A percentile compares a stretch with the other conserved stretches of the same genome.
Evolutionary conservation across 1,139 yeast species (phyloP).

Genomic region (Magnusiomyces suaveolens): DNA sequence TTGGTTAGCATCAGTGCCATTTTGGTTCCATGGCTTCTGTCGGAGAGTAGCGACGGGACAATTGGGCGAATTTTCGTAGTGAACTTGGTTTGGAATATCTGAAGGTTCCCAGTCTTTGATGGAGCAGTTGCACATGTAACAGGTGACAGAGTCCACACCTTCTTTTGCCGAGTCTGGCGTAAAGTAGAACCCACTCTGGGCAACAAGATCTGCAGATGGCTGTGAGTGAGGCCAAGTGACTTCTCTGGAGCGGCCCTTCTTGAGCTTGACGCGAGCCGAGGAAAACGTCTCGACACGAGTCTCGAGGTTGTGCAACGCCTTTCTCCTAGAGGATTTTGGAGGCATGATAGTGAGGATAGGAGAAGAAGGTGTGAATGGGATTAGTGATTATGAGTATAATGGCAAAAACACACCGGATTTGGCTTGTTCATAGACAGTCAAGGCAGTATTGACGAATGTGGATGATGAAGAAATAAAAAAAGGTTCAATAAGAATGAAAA

Average conservation of each 20-base stretch:
- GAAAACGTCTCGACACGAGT: slow-evolving; percentile 24
- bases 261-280: slow-evolving; percentile 19
- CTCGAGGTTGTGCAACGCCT: slow-evolving; percentile 16
- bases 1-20: background rate
- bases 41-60: slow-evolving; percentile 38
- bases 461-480: too few relatives aligned
- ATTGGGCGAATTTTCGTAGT: slow-evolving; percentile 38
- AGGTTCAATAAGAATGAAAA: too few relatives aligned
- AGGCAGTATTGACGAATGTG: too few relatives aligned
- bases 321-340: background rate
- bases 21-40: slow-evolving; percentile 22
- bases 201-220: slow-evolving; percentile 35
- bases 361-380: too few relatives aligned
- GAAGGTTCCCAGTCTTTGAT: slow-evolving; percentile 33
- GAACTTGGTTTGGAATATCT: slow-evolving; percentile 37
- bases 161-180: slow-evolving; percentile 38
- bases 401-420: too few relatives aligned
- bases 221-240: slow-evolving; percentile 27
- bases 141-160: slow-evolving; percentile 44
- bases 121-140: slow-evolving; percentile 47
- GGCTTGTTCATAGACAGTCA: too few relatives aligned
- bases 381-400: too few relatives aligned
- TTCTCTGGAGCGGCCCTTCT: slow-evolving; percentile 21
- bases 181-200: slow-evolving; percentile 60
- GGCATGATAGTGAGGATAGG: background rate